Base-by-base conservation (phyloP, 805 yeast genomes). In the Starmerella riodocensis region DNA sequence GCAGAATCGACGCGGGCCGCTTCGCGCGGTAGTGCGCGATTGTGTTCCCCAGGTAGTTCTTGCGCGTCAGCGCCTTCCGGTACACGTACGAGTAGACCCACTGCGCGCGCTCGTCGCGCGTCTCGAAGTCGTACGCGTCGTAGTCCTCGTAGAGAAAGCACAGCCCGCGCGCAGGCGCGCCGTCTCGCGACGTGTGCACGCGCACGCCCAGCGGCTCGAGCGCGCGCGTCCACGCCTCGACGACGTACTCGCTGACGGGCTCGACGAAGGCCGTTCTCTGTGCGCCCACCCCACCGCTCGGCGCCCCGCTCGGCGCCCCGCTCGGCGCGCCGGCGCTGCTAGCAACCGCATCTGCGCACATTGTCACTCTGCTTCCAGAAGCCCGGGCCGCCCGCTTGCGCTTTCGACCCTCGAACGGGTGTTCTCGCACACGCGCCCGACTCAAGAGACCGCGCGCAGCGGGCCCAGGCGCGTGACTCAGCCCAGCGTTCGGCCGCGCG, bases 11-110 rank as follows among this genome's bases (percentile, higher is more conserved):
- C 0, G 61, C 58, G 1, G 94, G 93, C 53, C 85, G 60, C 55
- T 91, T 91, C 7, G 78, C 82, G 4, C 63, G 62, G 51, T 71
- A 86, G 42, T 74, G 71, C 36, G 73, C 78, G n/a, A 91, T 69
- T 0, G 94, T 81, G 52, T 83, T 77, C n/a, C 91, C 73, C 44
- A 91, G 63, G 52, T 75, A 86, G 58, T 91, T 93, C 57, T 91
- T 91, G 45, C 98, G 70, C 35, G 88, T 91, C 40, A 91, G 61
- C 0, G 88, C 94, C 56, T 91, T 91, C 50, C 98, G 67, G 58
- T 80, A 88, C 30, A 85, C 73, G 57, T 83, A 88, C n/a, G 55
- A 45, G 32, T 52, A 52, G 14, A 43, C 46, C 29, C 42, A 32
- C 22, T 45, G 11, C 4, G 45, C 29, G 17, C 30, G 20, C 8